phyloP scores from a whole-genome alignment of 208 protist genomes.

The Acanthamoeba lenticulata region DNA sequence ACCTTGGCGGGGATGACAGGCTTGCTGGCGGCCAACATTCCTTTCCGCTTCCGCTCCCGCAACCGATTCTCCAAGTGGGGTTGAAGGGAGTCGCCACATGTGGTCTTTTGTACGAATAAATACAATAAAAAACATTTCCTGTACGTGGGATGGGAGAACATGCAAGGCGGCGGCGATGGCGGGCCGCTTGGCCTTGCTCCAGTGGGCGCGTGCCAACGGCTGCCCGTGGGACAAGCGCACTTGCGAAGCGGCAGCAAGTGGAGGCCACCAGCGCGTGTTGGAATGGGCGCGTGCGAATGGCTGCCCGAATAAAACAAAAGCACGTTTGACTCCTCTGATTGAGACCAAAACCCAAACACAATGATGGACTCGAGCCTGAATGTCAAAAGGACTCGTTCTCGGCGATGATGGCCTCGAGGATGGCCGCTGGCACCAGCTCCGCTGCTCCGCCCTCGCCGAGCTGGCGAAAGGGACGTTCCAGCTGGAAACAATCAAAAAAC shows the following conservation, averaged over 20 bases:
- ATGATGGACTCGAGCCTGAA: too few species aligned
- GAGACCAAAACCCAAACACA: background rate
- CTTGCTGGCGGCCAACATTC: background rate
- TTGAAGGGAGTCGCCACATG: too few species aligned
- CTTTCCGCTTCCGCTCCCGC: background rate
- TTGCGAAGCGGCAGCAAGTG: background rate
- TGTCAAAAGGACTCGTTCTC: background rate
- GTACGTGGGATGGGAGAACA: too few species aligned
- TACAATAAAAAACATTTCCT: too few species aligned
- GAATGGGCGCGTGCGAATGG: background rate
- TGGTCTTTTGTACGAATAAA: too few species aligned
- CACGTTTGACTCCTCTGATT: too few species aligned
- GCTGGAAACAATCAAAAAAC: background rate
- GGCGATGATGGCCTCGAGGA: background rate
- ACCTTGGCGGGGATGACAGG: background rate
- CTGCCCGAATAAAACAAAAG: too few species aligned
- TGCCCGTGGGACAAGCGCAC: background rate
- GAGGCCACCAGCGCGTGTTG: background rate
- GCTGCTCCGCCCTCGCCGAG: background rate
- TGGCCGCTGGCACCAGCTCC: background rate
- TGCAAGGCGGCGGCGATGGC: too few species aligned
- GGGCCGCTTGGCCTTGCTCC: too few species aligned
- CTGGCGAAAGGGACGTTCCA: background rate
- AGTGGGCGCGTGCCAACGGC: background rate
- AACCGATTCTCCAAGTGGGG: background rate